Conservation (phyloP, 495 filamentous ascomycete genomes). For the Penicillium maclennaniae region DNA sequence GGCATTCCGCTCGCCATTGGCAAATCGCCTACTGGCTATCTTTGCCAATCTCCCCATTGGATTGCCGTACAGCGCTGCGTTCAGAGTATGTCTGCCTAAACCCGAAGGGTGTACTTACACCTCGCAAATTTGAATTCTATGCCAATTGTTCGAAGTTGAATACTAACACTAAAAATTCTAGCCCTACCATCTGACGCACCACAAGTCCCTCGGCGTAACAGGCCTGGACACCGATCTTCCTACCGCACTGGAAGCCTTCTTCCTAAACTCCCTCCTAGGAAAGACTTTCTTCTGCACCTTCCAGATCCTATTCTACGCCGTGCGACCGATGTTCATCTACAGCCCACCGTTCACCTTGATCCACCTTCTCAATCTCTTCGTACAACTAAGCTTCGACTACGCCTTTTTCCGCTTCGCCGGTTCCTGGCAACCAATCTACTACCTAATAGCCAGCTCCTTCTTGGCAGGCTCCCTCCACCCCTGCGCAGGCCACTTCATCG, state of each 20-base stretch:
- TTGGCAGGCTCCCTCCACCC: conserved; percentile 91
- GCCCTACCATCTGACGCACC: conserved; percentile 98
- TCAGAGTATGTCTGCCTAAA: conserved; percentile 58
- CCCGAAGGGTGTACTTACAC: neutral
- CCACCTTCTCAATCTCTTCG: conserved; percentile 73
- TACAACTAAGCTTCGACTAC: conserved; percentile 76
- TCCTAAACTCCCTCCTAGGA: conserved; percentile 92
- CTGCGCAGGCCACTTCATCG: conserved; percentile 96
- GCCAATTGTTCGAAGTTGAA: neutral
- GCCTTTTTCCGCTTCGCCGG: conserved; percentile 53
- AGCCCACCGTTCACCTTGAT: conserved; percentile 81
- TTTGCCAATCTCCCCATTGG: conserved; percentile 96
- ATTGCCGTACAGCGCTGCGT: conserved; percentile 92
- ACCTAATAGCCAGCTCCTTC: conserved; percentile 84
- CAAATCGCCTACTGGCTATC: conserved; percentile 82
- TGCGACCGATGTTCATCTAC: conserved; percentile 96
- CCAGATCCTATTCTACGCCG: conserved; percentile 98
- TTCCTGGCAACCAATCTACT: conserved; percentile 59
- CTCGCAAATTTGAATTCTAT: neutral
- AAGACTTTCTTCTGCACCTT: conserved; percentile 99
- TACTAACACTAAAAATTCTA: conserved; percentile 26
- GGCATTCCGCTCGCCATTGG: conserved; percentile 79
- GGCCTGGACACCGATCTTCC: conserved; percentile 96
- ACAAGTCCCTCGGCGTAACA: conserved; percentile 96
- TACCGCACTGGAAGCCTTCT: conserved; percentile 83